phyloP scores from a whole-genome alignment of 1,139 yeast species.

The Kluyveromyces sp. region DNA sequence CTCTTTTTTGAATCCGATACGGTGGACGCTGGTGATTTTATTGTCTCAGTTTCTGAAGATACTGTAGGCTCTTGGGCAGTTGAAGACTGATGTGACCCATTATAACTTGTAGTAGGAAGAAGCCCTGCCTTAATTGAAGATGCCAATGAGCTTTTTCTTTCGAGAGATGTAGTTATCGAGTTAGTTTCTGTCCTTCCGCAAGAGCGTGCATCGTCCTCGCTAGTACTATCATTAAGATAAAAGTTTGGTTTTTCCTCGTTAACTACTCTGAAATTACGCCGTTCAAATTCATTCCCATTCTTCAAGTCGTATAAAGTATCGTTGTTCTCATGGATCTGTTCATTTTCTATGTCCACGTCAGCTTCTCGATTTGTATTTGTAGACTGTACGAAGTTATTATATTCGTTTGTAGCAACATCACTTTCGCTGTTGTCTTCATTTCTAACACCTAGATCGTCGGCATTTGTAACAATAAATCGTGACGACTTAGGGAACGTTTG shows the following conservation, averaged over 20 bases:
- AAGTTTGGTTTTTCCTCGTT: conserved; percentile 27
- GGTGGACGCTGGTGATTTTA: background rate
- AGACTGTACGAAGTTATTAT: no score
- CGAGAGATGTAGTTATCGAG: background rate
- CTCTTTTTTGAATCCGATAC: background rate
- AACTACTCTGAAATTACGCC: conserved; percentile 23
- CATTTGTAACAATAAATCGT: background rate
- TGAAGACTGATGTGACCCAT: background rate
- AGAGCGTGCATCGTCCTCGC: conserved; percentile 13
- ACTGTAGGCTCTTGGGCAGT: background rate
- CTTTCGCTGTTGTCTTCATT: no score
- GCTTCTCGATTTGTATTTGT: background rate
- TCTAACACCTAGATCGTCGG: background rate
- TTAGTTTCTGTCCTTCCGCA: conserved; percentile 1
- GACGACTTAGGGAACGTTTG: background rate
- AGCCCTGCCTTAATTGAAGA: background rate
- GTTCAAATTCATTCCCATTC: background rate
- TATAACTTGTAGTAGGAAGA: background rate
- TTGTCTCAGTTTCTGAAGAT: background rate
- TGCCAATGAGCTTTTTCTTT: background rate
- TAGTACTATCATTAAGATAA: conserved; percentile 17
- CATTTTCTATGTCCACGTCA: background rate
- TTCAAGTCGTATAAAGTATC: background rate
- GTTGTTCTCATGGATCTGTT: background rate
- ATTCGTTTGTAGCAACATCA: no score